Percentiles rank a stretch among this genome's conserved stretches.
Evolutionary conservation across 305 asterid species (phyloP).

Genomic region (Fraxinus ornus): DNA sequence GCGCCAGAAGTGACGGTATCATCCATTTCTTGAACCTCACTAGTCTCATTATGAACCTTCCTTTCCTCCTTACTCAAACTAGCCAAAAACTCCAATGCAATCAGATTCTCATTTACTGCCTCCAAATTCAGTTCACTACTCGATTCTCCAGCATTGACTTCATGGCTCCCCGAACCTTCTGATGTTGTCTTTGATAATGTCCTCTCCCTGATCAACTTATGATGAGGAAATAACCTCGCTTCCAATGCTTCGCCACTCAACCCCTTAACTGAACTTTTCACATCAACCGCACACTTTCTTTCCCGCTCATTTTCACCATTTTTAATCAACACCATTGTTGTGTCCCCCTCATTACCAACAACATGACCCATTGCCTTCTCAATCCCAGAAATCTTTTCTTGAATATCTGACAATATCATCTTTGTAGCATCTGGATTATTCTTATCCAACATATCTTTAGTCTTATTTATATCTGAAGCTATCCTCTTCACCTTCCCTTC

Average conservation of each 20-base stretch:
- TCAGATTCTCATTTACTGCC: constrained; percentile 40
- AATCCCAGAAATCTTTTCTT: constrained; percentile 79
- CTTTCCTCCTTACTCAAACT: constrained; percentile 44
- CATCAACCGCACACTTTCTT: constrained; percentile 29
- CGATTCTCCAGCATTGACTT: constrained; percentile 28
- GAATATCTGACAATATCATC: constrained; percentile 76
- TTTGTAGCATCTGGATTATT: constrained; percentile 80
- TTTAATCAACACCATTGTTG: constrained; percentile 25
- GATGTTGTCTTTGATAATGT: constrained; percentile 45
- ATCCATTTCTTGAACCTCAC: constrained; percentile 64
- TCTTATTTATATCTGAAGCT: constrained; percentile 79
- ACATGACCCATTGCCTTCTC: constrained; percentile 79
- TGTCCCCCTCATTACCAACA: constrained; percentile 38
- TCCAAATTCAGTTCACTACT: constrained; percentile 32
- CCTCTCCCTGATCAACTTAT: constrained; percentile 70
- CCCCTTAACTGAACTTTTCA: constrained; percentile 50
- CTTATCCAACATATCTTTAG: constrained; percentile 82
- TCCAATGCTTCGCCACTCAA: constrained; percentile 66
- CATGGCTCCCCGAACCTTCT: constrained; percentile 20
- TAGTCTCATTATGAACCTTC: constrained; percentile 25
- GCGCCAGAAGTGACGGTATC: constrained; percentile 26
- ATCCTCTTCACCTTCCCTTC: constrained; percentile 95
- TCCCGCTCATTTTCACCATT: constrained; percentile 28
- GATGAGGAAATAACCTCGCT: constrained; percentile 83
- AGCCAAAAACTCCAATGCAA: constrained; percentile 50